Conservation (phyloP, 345 rosid genomes). For the Dipteronia sinensis region DNA sequence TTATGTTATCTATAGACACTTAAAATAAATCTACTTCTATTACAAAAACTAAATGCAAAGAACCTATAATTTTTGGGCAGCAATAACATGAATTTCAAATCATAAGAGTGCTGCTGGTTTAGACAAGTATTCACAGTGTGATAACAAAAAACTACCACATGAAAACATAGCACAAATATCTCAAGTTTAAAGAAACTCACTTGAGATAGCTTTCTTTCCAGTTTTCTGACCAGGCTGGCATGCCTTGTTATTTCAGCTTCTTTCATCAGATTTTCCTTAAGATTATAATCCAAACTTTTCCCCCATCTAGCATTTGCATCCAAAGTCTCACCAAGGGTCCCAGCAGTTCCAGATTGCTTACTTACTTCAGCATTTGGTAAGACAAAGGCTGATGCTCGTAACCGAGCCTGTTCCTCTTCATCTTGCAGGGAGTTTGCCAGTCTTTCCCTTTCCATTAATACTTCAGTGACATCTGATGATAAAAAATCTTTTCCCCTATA, state of each 20-base stretch:
- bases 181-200: conserved; percentile 52
- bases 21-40: background rate
- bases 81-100: conserved; percentile 1
- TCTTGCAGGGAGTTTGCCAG: conserved; percentile 69
- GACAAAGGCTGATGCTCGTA: conserved; percentile 68
- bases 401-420: conserved; percentile 80
- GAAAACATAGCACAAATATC: conserved; percentile 8
- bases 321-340: conserved; percentile 85
- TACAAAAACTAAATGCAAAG: background rate
- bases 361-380: conserved; percentile 35
- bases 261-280: conserved; percentile 55
- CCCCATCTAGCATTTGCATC: conserved; percentile 88
- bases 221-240: conserved; percentile 62
- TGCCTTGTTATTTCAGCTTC: conserved; percentile 73
- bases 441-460: conserved; percentile 76
- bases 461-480: conserved; percentile 74
- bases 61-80: background rate
- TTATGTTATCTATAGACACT: background rate
- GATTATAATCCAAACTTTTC: conserved; percentile 51
- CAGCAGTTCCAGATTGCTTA: conserved; percentile 58
- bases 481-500: conserved; percentile 90
- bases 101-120: conserved; percentile 7
- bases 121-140: background rate
- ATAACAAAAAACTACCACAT: conserved; percentile 13
- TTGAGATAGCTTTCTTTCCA: conserved; percentile 69